Base-by-base conservation (phyloP, 2,329 filamentous ascomycete species). In the Trichoderma brevicompactum region DNA sequence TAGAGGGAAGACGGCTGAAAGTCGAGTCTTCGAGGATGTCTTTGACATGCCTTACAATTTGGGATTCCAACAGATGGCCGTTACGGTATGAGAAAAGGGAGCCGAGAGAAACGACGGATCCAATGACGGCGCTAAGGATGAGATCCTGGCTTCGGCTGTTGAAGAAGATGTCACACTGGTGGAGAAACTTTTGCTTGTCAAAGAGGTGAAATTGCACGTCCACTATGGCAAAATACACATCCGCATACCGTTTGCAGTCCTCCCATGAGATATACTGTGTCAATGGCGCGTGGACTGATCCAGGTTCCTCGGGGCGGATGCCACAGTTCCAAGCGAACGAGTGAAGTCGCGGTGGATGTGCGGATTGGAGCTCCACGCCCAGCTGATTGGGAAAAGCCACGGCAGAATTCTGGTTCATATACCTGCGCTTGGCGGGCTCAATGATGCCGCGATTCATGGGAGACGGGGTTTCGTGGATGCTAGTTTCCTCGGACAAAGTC, bases 261-360 rank as follows among this genome's bases (percentile, higher is more conserved):
- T 65, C 34, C 13, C 62, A 62, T 1, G 55, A 44, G 2, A 67
- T 10, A 19, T 52, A 53, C 15, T 64, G 17, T 2, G 64, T 32
- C 32, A 69, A 49, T 2, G 64, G 46, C 17, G 59, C 15, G 13
- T 61, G 23, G 1, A 61, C 46, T 7, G 46, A 36, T 10, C 61
- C 64, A 9, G 44, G 53, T 7, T 60, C 61, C 50, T 69, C 67
- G 3, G 60, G 60, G 8, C 68, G 63, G n/a, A 67, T 59, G 44
- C 68, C 68, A 9, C 68, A 66, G 44, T 69, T 69, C 68, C 68
- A 69, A 5, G 67, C 68, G 60, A 67, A 69, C 7, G 68, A 68
- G 48, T 69, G 68, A 7, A 69, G 66, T 0, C 68, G 67, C 13
- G 66, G 67, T 6, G 67, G 68, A 34, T 65, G 44, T 12, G 34